These are phyloP conservation scores for Aspergillus neotritici DNA, from an alignment of 2,329 filamentous ascomycete species.

Conservation along the genomic window DNA sequence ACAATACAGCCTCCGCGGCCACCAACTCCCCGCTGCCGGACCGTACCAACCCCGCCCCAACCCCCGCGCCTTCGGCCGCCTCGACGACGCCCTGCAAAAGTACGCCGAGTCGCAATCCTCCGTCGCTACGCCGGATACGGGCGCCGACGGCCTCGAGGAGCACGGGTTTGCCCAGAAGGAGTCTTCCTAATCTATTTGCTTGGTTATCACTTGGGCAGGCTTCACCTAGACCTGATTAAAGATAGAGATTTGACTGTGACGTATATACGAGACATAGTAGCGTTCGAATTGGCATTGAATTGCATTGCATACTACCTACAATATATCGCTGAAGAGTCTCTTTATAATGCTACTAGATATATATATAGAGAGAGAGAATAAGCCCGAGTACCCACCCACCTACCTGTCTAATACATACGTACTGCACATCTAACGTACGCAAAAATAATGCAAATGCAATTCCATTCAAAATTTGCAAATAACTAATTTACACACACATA, in stretches of 20 bases:
- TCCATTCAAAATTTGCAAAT: too few relatives aligned
- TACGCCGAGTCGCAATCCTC: slow-evolving; percentile 48
- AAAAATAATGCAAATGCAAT: too few relatives aligned
- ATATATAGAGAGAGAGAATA: background rate
- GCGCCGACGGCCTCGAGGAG: slow-evolving; percentile 48
- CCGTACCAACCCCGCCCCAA: slow-evolving; percentile 61
- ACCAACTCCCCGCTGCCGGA: slow-evolving; percentile 69
- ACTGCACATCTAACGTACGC: too few relatives aligned
- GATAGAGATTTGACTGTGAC: too few relatives aligned
- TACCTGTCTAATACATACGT: background rate
- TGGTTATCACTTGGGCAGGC: background rate
- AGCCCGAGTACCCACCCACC: too few relatives aligned
- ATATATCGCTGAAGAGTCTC: background rate
- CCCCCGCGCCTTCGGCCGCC: slow-evolving; percentile 58
- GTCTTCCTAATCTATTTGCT: background rate
- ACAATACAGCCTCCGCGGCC: slow-evolving; percentile 60
- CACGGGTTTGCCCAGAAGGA: slow-evolving; percentile 52
- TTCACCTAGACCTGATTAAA: background rate
- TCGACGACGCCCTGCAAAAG: slow-evolving; percentile 47
- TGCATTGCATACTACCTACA: background rate
- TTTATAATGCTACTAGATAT: too few relatives aligned
- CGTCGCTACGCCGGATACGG: slow-evolving; percentile 47
- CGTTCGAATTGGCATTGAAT: background rate
- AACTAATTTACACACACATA: too few relatives aligned
- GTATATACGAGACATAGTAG: too few relatives aligned